phyloP scores from a whole-genome alignment of 2,329 filamentous ascomycete species.

The Ophiosphaerella narmari region DNA sequence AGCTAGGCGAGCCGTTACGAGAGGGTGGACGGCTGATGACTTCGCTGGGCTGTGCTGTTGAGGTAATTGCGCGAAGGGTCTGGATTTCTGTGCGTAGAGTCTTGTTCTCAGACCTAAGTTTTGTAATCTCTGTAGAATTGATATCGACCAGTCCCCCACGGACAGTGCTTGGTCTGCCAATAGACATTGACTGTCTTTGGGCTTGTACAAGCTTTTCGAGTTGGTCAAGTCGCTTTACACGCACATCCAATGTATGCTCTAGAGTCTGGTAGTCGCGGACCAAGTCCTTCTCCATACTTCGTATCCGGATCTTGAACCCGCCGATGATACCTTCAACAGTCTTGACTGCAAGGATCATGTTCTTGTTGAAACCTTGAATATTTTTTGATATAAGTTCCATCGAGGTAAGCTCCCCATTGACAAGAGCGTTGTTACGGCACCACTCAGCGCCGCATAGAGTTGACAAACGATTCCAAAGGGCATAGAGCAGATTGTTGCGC shows the following conservation, averaged over 20 bases:
- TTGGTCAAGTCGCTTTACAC: constrained; percentile 83
- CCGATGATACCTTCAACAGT: constrained; percentile 80
- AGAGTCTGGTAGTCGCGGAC: constrained; percentile 87
- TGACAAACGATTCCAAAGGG: constrained; percentile 88
- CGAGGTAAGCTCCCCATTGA: constrained; percentile 84
- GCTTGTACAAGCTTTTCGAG: constrained; percentile 74
- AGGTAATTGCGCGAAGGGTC: constrained; percentile 62
- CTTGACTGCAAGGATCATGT: constrained; percentile 84
- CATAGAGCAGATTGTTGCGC: constrained; percentile 83
- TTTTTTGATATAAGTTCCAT: constrained; percentile 85
- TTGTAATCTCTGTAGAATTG: constrained; percentile 59
- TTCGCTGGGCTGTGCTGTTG: constrained; percentile 28
- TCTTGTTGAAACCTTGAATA: constrained; percentile 86
- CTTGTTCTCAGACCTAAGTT: constrained; percentile 64
- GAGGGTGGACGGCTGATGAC: constrained; percentile 33
- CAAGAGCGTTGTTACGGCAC: constrained; percentile 84
- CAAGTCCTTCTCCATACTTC: constrained; percentile 85
- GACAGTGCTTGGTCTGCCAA: constrained; percentile 44
- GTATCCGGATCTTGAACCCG: constrained; percentile 79
- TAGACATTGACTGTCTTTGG: constrained; percentile 39
- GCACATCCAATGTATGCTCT: constrained; percentile 77
- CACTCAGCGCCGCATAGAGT: constrained; percentile 88
- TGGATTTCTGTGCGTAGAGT: constrained; percentile 64
- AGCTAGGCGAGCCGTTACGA: constrained; percentile 33
- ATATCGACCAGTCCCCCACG: constrained; percentile 48